Evolutionary conservation across 495 filamentous ascomycete genomes (phyloP), one percentile per base, ranked within the genome.

Genomic region (Aspergillus heteromorphus): DNA sequence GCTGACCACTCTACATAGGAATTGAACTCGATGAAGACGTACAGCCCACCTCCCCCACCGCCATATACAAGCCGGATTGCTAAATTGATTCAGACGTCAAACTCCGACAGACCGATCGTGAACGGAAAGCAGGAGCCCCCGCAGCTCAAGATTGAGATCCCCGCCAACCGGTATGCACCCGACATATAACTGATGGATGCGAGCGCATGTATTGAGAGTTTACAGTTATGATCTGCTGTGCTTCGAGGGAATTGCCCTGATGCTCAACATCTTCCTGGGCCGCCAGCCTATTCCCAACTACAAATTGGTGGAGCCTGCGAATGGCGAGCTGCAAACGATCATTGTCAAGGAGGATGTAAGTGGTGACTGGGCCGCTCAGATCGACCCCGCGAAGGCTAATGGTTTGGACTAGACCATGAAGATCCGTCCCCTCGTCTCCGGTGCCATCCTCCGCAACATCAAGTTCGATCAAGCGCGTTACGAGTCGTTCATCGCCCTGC

Each of bases 21-120:
- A 95, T 98, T 64, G 93, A 98, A 69, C 83, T 98, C 58, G 93
- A 98, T 73, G 91, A 96, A 77, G 93, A 98, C 75, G 85, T 87
- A 79, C 45, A 47, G 5, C 40, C 18, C 17, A 27, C 23, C 47
- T 48, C 40, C 38, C 7, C 42, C 45, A 6, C 56, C 34, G 13
- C 29, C 18, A 17, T 20, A 27, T 18, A 14, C 17, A 34, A 6
- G 31, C 40, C 9, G 42, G 53, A 17, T 18, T 27, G 50, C 62
- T 71, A 53, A 72, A 48, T 34, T n/a, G 6, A 8, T 45, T 21
- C 48, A 83, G 80, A 95, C 90, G 34, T 85, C 89, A 42, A 77
- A 89, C 66, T 74, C 78, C 49, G 80, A 87, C 53, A 81, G 88
- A 48, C 88, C 88, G 25, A 81, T 86, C 48, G 80, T 87, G 56